Conservation (phyloP, 164 flowering plant species). For the Tetrastigma voinierianum region DNA sequence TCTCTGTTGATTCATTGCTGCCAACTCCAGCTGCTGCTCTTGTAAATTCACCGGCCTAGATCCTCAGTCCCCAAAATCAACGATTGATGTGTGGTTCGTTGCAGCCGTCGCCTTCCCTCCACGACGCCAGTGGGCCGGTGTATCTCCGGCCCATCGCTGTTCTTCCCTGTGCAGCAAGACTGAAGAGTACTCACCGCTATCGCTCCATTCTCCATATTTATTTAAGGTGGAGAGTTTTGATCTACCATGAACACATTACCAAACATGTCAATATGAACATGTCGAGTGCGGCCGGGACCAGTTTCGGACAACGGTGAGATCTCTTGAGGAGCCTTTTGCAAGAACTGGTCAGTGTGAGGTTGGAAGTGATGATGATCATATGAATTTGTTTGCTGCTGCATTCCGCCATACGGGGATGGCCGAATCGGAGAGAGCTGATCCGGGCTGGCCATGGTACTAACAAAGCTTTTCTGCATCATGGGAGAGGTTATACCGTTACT, state of each 20-base stretch:
- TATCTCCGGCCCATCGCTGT: conserved; percentile 6
- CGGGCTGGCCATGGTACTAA: conserved; percentile 32
- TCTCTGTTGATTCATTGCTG: conserved; percentile 36
- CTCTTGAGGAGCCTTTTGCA: conserved; percentile 26
- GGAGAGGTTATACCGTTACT: conserved; percentile 49
- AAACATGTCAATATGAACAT: conserved; percentile 31
- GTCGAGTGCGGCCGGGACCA: too few species aligned
- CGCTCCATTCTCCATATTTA: conserved; percentile 14
- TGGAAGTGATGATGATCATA: conserved; percentile 29
- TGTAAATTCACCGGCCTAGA: conserved; percentile 27
- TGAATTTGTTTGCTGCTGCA: conserved; percentile 14
- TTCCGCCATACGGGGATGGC: conserved; percentile 8
- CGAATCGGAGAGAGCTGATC: conserved; percentile 35
- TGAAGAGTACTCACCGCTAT: conserved; percentile 3
- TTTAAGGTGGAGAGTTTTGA: conserved; percentile 14
- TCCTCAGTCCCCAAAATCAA: conserved; percentile 47
- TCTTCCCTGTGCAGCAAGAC: conserved; percentile 6
- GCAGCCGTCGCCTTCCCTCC: conserved; percentile 14
- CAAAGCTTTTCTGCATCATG: conserved; percentile 52
- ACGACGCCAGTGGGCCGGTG: conserved; percentile 17
- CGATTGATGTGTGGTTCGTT: too few species aligned
- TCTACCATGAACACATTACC: conserved; percentile 28
- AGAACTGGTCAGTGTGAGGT: conserved; percentile 17
- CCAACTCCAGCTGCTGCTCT: conserved; percentile 31
- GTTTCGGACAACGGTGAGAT: conserved; percentile 18